A percentile compares a stretch with the other conserved stretches of the same genome.
These are phyloP conservation scores for Candida suzukii DNA, from an alignment of 805 yeast species.

Conservation along the genomic window DNA sequence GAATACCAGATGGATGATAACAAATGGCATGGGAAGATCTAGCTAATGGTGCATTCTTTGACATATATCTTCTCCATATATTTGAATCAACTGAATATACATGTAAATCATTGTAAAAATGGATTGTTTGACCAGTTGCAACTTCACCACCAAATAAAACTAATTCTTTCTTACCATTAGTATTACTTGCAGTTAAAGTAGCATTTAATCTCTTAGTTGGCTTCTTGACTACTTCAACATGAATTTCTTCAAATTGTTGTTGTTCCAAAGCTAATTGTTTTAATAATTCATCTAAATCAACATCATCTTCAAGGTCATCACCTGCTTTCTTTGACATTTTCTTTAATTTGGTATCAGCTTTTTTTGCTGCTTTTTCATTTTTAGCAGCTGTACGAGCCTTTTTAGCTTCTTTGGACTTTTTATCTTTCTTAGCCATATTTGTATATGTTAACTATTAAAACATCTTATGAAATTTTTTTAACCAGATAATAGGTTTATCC, in stretches of 20 bases:
- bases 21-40: conserved; percentile 92
- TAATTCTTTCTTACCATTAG: conserved; percentile 70
- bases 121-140: conserved; percentile 42
- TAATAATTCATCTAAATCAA: conserved; percentile 79
- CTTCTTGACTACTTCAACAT: conserved; percentile 44
- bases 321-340: conserved; percentile 68
- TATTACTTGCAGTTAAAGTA: conserved; percentile 67
- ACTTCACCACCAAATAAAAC: conserved; percentile 88
- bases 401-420: conserved; percentile 85
- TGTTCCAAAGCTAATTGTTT: conserved; percentile 77
- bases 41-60: conserved; percentile 87
- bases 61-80: conserved; percentile 70
- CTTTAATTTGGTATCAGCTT: conserved; percentile 69
- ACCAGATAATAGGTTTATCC: neutral
- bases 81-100: conserved; percentile 71
- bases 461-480: neutral
- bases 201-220: conserved; percentile 73
- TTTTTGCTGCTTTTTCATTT: conserved; percentile 64
- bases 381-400: conserved; percentile 84
- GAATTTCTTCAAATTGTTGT: conserved; percentile 65
- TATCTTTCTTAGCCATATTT: conserved; percentile 76
- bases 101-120: conserved; percentile 76
- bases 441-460: neutral
- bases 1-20: conserved; percentile 84
- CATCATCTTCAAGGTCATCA: conserved; percentile 74